These are phyloP conservation scores for Colletotrichum tofieldiae DNA, from an alignment of 2,329 filamentous ascomycete species.

Conservation along the genomic window DNA sequence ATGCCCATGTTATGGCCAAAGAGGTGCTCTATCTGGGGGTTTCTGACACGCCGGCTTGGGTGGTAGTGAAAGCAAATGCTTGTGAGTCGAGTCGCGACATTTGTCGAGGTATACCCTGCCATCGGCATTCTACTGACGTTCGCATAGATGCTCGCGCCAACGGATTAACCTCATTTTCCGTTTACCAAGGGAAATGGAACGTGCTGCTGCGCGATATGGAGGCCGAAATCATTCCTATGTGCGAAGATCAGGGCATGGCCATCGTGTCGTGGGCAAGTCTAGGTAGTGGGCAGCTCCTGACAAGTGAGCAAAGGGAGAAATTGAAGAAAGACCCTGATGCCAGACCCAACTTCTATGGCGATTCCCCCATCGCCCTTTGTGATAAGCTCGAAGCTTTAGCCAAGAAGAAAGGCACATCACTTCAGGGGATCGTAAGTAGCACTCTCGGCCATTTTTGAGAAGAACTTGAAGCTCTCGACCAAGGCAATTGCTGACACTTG, in stretches of 20 bases:
- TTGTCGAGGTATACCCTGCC: neutral
- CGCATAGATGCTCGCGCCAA: conserved; percentile 48
- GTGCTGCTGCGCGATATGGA: conserved; percentile 54
- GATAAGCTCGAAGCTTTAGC: conserved; percentile 24
- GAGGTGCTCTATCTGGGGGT: conserved; percentile 59
- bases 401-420: too few relatives aligned
- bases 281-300: conserved; percentile 66
- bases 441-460: too few relatives aligned
- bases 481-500: too few relatives aligned
- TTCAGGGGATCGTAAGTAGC: too few relatives aligned
- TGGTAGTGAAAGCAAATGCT: conserved; percentile 55
- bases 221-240: conserved; percentile 59
- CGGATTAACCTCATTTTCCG: conserved; percentile 53
- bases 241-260: conserved; percentile 61
- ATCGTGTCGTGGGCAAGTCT: conserved; percentile 73
- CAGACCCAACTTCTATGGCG: neutral
- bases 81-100: conserved; percentile 34
- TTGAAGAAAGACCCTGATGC: conserved; percentile 40
- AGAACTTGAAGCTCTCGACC: too few relatives aligned
- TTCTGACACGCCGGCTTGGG: conserved; percentile 57
- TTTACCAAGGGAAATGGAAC: conserved; percentile 58
- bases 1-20: conserved; percentile 57
- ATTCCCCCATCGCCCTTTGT: neutral
- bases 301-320: conserved; percentile 51
- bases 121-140: neutral